phyloP scores from a whole-genome alignment of 1,284 basidiomycete genomes.

The Sphagnurus paluster region DNA sequence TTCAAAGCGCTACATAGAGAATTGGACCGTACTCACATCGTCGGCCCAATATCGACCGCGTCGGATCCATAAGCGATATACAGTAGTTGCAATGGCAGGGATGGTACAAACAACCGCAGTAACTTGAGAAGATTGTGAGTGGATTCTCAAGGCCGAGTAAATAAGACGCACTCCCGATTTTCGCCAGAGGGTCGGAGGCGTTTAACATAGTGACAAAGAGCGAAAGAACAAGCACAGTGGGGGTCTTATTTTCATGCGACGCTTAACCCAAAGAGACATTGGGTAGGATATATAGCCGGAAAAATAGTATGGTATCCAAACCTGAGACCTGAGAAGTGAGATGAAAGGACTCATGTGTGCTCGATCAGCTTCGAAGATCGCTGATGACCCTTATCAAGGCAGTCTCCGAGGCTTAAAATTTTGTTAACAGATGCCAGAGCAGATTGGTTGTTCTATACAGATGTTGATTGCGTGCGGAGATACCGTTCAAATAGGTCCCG shows the following conservation, averaged over 20 bases:
- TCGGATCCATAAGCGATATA: constrained; percentile 34
- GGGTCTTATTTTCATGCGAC: neutral
- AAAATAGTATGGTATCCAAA: no score
- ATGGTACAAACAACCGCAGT: constrained; percentile 17
- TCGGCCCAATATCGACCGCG: constrained; percentile 37
- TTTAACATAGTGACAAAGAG: constrained; percentile 10
- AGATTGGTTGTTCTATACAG: no score
- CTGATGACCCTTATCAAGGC: neutral
- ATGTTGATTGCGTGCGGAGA: no score
- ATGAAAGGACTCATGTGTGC: no score
- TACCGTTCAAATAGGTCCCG: no score
- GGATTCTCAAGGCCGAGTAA: neutral
- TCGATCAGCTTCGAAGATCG: constrained; percentile 6
- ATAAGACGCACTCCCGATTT: constrained; percentile 15
- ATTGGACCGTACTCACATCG: constrained; percentile 25
- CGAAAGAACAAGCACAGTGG: neutral
- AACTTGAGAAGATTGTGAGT: constrained; percentile 2
- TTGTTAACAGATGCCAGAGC: no score
- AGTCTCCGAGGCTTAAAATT: neutral
- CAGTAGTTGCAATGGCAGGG: constrained; percentile 35
- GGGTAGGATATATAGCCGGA: no score
- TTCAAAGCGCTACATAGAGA: constrained; percentile 18
- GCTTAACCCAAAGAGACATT: no score
- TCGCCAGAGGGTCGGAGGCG: constrained; percentile 9
- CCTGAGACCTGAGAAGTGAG: no score